phyloP scores from a whole-genome alignment of 257 asterid genomes.

The Ilex aquifolium region DNA sequence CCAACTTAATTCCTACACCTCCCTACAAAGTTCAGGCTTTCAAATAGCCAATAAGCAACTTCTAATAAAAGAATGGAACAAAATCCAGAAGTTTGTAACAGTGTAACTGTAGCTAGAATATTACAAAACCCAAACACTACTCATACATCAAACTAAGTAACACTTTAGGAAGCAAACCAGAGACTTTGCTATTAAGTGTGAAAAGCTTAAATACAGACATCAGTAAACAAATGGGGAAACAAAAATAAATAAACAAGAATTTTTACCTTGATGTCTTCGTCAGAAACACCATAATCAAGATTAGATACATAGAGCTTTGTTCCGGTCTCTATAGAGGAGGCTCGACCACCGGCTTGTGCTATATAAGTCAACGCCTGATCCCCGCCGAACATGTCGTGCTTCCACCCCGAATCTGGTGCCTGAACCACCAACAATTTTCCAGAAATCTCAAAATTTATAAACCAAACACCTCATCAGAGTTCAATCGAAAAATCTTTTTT shows the following conservation, averaged over 20 bases:
- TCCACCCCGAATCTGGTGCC: slow-evolving; percentile 93
- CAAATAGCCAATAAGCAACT: no score
- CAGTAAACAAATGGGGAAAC: background rate
- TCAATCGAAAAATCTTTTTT: no score
- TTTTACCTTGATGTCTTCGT: slow-evolving; percentile 78
- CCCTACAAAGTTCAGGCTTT: no score
- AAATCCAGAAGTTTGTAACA: no score
- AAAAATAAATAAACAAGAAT: background rate
- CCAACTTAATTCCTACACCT: no score
- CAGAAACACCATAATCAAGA: slow-evolving; percentile 85
- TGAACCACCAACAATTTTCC: slow-evolving; percentile 20
- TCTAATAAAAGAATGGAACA: no score
- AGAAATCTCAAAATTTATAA: background rate
- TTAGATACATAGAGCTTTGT: slow-evolving; percentile 89
- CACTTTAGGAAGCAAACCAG: no score
- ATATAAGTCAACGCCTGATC: slow-evolving; percentile 21
- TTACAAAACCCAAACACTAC: no score
- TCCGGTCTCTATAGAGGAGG: slow-evolving; percentile 88
- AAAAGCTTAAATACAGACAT: no score
- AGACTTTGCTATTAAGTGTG: no score
- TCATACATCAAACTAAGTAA: no score
- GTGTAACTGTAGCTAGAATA: no score
- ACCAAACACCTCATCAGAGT: background rate
- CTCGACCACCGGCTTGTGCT: slow-evolving; percentile 34
- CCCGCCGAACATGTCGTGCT: slow-evolving; percentile 63